phyloP scores from a whole-genome alignment of 768 basidiomycete genomes.

The Auricularia sp. region DNA sequence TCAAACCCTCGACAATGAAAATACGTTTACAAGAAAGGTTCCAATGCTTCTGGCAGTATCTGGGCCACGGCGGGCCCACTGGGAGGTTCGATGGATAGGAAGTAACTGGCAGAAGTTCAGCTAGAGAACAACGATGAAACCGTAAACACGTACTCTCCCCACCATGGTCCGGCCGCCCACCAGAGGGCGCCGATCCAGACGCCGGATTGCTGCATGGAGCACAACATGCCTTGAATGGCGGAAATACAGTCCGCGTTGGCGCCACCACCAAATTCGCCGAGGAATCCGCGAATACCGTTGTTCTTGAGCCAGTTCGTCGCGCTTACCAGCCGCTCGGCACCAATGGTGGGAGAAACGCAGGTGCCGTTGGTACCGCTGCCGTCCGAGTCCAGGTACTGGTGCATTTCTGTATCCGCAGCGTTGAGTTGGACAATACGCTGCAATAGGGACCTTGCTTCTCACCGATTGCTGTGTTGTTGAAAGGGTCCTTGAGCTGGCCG shows the following conservation, averaged over 20 bases:
- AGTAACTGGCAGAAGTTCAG: slow-evolving; percentile 1
- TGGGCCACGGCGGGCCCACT: slow-evolving; percentile 9
- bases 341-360: slow-evolving; percentile 52
- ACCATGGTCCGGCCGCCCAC: slow-evolving; percentile 56
- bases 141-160: slow-evolving; percentile 8
- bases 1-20: no score
- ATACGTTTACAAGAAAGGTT: slow-evolving; percentile 6
- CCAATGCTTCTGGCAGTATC: slow-evolving; percentile 12
- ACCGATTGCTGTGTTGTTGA: slow-evolving; percentile 48
- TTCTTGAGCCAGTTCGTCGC: slow-evolving; percentile 54
- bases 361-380: slow-evolving; percentile 38
- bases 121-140: background rate
- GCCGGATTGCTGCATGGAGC: background rate
- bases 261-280: slow-evolving; percentile 52
- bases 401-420: slow-evolving; percentile 38
- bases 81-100: slow-evolving; percentile 10
- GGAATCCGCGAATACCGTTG: slow-evolving; percentile 51
- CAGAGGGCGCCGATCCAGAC: slow-evolving; percentile 22
- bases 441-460: background rate
- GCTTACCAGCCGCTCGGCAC: slow-evolving; percentile 41
- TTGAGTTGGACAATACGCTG: background rate
- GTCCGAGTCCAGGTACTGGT: slow-evolving; percentile 61
- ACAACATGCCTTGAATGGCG: slow-evolving; percentile 1
- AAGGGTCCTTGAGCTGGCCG: slow-evolving; percentile 42
- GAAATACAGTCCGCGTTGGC: slow-evolving; percentile 15